Evolutionary conservation across 1,284 basidiomycete genomes (phyloP).

Genomic region (Meira nashicola): DNA sequence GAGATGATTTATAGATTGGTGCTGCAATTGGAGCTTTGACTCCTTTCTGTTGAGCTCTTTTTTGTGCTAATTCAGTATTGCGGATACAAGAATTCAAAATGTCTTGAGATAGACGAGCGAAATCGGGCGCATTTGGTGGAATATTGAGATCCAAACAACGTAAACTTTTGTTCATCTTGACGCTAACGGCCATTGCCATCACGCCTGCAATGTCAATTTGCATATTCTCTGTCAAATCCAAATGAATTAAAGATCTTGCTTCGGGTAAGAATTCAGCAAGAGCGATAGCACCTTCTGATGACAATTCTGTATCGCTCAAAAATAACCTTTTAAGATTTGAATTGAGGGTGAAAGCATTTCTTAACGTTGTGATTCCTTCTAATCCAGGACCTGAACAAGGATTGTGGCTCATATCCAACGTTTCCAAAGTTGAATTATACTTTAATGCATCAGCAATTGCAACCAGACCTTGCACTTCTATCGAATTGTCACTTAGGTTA

Average conservation of each 20-base stretch:
- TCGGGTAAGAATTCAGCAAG: conserved; percentile 94
- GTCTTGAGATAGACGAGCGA: conserved; percentile 61
- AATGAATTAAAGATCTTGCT: conserved; percentile 75
- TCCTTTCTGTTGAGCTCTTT: conserved; percentile 27
- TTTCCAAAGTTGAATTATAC: conserved; percentile 90
- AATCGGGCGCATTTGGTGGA: conserved; percentile 75
- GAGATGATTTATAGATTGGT: conserved; percentile 43
- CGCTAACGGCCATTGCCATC: conserved; percentile 78
- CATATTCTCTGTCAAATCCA: conserved; percentile 57
- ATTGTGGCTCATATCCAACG: conserved; percentile 85
- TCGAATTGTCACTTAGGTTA: conserved; percentile 87
- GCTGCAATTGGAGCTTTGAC: conserved; percentile 38
- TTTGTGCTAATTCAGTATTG: conserved; percentile 41
- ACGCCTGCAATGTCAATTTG: conserved; percentile 81
- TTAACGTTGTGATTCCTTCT: conserved; percentile 62
- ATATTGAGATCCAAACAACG: conserved; percentile 91
- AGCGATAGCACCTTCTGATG: conserved; percentile 81
- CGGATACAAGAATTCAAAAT: conserved; percentile 67
- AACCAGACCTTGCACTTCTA: conserved; percentile 75
- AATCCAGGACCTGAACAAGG: conserved; percentile 81
- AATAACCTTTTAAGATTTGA: conserved; percentile 86
- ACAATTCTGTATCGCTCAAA: conserved; percentile 75
- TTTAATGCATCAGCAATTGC: conserved; percentile 85
- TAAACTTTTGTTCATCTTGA: conserved; percentile 75
- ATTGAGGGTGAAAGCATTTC: conserved; percentile 88